Percentiles rank a stretch among this genome's conserved stretches.
phyloP scores from a whole-genome alignment of 2,329 filamentous ascomycete genomes.

The Talaromyces sp. region DNA sequence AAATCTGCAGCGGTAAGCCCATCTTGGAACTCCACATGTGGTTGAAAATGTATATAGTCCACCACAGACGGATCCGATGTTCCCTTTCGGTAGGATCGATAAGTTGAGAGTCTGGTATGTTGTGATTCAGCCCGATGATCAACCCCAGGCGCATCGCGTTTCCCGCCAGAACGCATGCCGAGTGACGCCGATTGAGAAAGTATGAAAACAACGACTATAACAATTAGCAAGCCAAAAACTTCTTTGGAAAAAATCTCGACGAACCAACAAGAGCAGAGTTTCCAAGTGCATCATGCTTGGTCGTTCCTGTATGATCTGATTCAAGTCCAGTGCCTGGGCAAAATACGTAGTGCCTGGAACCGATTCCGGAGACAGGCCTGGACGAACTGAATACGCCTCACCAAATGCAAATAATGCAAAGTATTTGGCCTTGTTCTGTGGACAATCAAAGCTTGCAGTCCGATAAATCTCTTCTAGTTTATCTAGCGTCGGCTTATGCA shows the following conservation, averaged over 20 bases:
- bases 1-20: constrained; percentile 44
- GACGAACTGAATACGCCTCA: constrained; percentile 40
- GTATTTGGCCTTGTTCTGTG: constrained; percentile 40
- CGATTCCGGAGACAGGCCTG: constrained; percentile 25
- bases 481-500: constrained; percentile 34
- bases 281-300: constrained; percentile 43
- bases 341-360: constrained; percentile 44
- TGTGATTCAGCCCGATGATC: constrained; percentile 40
- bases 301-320: constrained; percentile 40
- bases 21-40: constrained; percentile 47
- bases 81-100: constrained; percentile 35
- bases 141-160: constrained; percentile 39
- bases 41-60: constrained; percentile 36
- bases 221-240: not conserved
- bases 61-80: constrained; percentile 33
- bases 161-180: constrained; percentile 28
- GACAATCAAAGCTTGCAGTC: constrained; percentile 23
- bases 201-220: constrained; percentile 30
- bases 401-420: constrained; percentile 43
- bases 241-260: not conserved
- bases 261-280: constrained; percentile 35
- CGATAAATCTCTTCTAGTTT: constrained; percentile 35
- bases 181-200: constrained; percentile 31
- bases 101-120: constrained; percentile 31
- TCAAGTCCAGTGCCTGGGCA: constrained; percentile 33